phyloP scores from a whole-genome alignment of 2,329 filamentous ascomycete species.

The Fusarium algeriense region DNA sequence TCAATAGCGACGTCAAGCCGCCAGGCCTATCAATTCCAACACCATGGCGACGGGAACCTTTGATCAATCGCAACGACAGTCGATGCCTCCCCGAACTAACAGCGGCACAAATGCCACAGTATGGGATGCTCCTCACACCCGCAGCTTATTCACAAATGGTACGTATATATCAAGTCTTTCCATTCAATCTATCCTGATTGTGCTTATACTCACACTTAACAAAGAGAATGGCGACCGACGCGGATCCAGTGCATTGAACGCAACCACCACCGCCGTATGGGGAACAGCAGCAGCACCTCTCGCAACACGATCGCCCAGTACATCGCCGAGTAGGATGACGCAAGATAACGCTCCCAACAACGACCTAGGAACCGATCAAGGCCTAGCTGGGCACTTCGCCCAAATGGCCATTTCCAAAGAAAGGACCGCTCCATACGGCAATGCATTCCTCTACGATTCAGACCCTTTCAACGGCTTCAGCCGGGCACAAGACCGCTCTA shows the following conservation, averaged over 20 bases:
- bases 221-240: constrained; percentile 56
- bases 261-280: constrained; percentile 75
- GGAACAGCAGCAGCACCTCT: constrained; percentile 62
- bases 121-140: constrained; percentile 21
- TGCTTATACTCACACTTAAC: constrained; percentile 28
- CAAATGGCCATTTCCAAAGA: constrained; percentile 41
- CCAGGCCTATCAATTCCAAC: constrained; percentile 54
- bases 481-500: constrained; percentile 66
- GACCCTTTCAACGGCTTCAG: constrained; percentile 40
- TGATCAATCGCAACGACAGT: constrained; percentile 48
- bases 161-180: constrained; percentile 37
- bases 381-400: constrained; percentile 54
- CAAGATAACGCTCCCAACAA: constrained; percentile 62
- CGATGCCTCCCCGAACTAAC: constrained; percentile 50
- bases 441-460: constrained; percentile 45
- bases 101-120: background rate
- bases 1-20: constrained; percentile 50
- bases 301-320: constrained; percentile 59
- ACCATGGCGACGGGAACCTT: constrained; percentile 52
- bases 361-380: constrained; percentile 58
- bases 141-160: constrained; percentile 62
- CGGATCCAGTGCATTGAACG: constrained; percentile 76
- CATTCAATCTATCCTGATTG: background rate
- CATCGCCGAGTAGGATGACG: constrained; percentile 69
- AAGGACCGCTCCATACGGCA: constrained; percentile 38